Evolutionary conservation across 139 green algal species (phyloP), one percentile per base, ranked within the genome.

Genomic region (Astrephomene gubernaculifera): DNA sequence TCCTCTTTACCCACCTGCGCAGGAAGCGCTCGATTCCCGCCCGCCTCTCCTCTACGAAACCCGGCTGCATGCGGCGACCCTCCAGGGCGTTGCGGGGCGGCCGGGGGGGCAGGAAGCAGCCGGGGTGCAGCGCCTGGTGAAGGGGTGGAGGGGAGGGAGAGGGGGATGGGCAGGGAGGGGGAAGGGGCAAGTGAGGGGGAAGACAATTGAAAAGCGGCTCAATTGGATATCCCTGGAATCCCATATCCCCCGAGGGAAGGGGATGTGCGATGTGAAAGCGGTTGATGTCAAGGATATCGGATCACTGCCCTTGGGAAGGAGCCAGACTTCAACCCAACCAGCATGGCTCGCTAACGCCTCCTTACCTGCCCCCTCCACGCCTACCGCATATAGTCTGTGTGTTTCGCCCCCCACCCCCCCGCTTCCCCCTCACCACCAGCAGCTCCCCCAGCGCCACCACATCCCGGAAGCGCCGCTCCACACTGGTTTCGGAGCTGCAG

Each of bases 11-110:
- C n/a, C 45, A 85, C 79, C 79, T 68, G 85, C 27, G 87, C 57
- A 99, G 79, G 86, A 97, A 99, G 29, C 91, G 89, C 78, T 98
- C 90, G 64, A 99, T 88, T 22, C 92, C 92, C 7, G 73, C 33
- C 33, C 89, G 89, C 10, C 96, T 86, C 31, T 92, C 81, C 89
- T 98, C 94, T 29, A 99, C 71, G 86, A 99, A 99, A 1, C 87
- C 88, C 10, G 92, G 78, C 36, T 72, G 89, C 87, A 87, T 88
- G 74, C 87, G 86, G 81, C 93, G 88, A 22, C 87, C 93, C 87
- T 96, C 93, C 27, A 95, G 86, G 12, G 87, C 89, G 61, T 92
- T 94, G 83, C 96, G 96, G 57, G 94, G 89, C 7, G 94, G 94
- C 17, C 94, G 87, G 2, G 93, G 89, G 3, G 94, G 94, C 38